Conservation (phyloP, 2,329 filamentous ascomycete species). For the Neopestalotiopsis rosae region DNA sequence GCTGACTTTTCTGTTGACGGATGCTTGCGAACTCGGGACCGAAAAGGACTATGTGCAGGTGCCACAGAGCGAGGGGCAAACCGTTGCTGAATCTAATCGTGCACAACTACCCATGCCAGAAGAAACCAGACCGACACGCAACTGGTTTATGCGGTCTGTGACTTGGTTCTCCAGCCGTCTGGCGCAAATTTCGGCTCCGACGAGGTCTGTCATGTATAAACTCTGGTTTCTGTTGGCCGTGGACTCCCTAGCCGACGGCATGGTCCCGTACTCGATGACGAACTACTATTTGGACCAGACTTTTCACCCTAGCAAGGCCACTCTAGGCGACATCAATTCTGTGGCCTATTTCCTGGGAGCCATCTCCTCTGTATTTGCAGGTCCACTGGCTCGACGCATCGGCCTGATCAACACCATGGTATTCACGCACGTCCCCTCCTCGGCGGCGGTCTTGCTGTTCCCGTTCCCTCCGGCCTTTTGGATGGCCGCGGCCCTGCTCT, state of each 20-base stretch:
- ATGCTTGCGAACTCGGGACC: conserved; percentile 53
- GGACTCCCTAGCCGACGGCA: conserved; percentile 70
- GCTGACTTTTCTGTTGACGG: conserved; percentile 51
- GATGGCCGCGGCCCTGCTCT: conserved; percentile 59
- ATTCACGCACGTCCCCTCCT: conserved; percentile 67
- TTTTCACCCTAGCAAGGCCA: conserved; percentile 60
- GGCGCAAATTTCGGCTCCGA: conserved; percentile 61
- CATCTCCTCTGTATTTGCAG: conserved; percentile 60
- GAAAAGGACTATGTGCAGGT: conserved; percentile 30
- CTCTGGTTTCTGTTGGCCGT: conserved; percentile 69
- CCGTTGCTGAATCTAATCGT: conserved; percentile 1
- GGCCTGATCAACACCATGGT: conserved; percentile 71
- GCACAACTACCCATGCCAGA: neutral
- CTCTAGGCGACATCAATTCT: conserved; percentile 64
- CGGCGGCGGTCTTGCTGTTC: conserved; percentile 64
- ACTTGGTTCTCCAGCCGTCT: conserved; percentile 43
- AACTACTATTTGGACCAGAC: conserved; percentile 64
- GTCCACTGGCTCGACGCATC: conserved; percentile 60
- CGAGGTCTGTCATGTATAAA: conserved; percentile 64
- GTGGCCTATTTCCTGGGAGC: conserved; percentile 58
- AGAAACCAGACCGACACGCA: conserved; percentile 13
- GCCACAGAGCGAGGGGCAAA: conserved; percentile 25
- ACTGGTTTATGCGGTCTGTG: conserved; percentile 23
- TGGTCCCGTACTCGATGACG: conserved; percentile 63
- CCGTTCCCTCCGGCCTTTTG: conserved; percentile 57